A percentile compares a stretch with the other conserved stretches of the same genome.
phyloP scores from a whole-genome alignment of 805 yeast genomes.

The Barnettozyma botsteinii region DNA sequence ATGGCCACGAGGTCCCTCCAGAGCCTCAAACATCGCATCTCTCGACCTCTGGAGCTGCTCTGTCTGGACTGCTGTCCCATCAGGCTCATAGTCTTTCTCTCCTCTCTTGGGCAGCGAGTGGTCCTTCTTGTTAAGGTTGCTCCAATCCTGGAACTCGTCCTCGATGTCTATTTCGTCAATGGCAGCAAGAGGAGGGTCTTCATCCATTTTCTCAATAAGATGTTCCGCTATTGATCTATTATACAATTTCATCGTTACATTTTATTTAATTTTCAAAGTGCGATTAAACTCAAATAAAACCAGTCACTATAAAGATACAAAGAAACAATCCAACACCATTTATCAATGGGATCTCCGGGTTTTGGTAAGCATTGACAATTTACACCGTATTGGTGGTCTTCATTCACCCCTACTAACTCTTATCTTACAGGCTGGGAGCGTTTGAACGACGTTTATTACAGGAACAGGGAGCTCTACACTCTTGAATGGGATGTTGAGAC shows the following conservation, averaged over 20 bases:
- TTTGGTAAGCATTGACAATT: slow-evolving; percentile 6
- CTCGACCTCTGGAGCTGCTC: slow-evolving; percentile 46
- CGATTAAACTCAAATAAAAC: no score
- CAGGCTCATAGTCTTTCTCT: slow-evolving; percentile 82
- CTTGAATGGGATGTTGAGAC: slow-evolving; percentile 8
- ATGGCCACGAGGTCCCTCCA: slow-evolving; percentile 44
- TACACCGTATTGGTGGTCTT: background rate
- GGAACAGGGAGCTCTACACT: slow-evolving; percentile 46
- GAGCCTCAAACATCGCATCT: slow-evolving; percentile 66
- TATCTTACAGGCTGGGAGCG: slow-evolving; percentile 62
- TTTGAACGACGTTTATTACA: slow-evolving; percentile 63
- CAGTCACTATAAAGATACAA: no score
- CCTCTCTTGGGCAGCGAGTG: slow-evolving; percentile 58
- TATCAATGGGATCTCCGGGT: slow-evolving; percentile 10
- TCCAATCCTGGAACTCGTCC: slow-evolving; percentile 54
- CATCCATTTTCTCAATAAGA: background rate
- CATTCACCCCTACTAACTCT: background rate
- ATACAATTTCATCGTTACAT: no score
- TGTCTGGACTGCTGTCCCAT: slow-evolving; percentile 54
- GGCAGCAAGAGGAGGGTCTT: background rate
- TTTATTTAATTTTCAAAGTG: no score
- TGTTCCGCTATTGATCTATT: no score
- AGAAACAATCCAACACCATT: background rate
- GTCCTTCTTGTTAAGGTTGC: slow-evolving; percentile 26
- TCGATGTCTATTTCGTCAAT: slow-evolving; percentile 20